Base-by-base conservation (phyloP, 805 yeast genomes). In the Candida sphagnicola region DNA sequence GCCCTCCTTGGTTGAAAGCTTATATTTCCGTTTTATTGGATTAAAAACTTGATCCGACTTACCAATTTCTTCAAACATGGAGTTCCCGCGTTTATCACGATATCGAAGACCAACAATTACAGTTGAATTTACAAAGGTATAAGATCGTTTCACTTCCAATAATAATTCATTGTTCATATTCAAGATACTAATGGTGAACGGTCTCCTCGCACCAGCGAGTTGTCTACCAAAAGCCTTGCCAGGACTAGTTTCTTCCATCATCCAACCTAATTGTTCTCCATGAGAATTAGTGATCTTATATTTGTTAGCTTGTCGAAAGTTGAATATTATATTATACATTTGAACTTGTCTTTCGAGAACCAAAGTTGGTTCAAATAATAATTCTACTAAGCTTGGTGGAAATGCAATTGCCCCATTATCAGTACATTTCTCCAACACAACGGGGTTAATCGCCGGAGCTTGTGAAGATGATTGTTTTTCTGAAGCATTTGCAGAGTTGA, bases 41-140 rank as follows among this genome's bases (percentile, higher is more conserved):
- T 93, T 98, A 96, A 96, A 93, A 46, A 83, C 80, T 60, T 93
- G 99, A 4, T 85, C 78, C 18, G 87, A 76, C 57, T 90, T 97
- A 1, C 98, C 98, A 14, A 93, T 65, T 11, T 63, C 65, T 34
- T 72, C 77, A 29, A 62, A 60, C 41, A 69, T 61, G 8, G 61
- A 49, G 14, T 63, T 51, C 33, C 69, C 65, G 23, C 61, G 46
- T 4, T 41, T 35, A 40, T 59, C 66, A 36, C 61, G 58, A 1
- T 75, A 73, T 0, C 95, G 95, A 34, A 83, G 57, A 5, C 75
- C 66, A 2, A 84, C 78, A 54, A 83, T 83, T 48, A 93, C 84
- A 52, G 82, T 90, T 1, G 96, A 88, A 57, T 93, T 93, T 46
- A 93, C 85, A 51, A 85, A 77, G 25, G 91, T 80, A 54, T 91